Percentiles rank a stretch among this genome's conserved stretches.
phyloP scores from a whole-genome alignment of 2,329 filamentous ascomycete genomes.

The Epicoccum nigrum region DNA sequence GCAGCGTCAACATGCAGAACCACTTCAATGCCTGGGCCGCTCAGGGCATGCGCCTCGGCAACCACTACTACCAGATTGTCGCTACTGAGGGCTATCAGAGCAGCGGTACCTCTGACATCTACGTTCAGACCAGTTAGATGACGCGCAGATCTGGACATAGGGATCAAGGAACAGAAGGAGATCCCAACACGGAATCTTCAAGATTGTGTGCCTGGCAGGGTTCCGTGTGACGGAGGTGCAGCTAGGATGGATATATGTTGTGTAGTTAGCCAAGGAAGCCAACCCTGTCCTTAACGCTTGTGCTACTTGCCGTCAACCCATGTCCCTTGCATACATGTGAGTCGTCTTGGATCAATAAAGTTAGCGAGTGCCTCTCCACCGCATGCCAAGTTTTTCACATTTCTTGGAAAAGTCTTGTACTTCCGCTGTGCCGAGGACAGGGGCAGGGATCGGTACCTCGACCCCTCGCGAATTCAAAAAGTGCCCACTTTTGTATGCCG shows the following conservation, averaged over 20 bases:
- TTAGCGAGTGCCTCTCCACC: too few relatives aligned
- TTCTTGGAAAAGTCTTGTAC: too few relatives aligned
- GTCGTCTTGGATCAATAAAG: neutral
- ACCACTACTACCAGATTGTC: constrained; percentile 40
- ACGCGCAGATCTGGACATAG: neutral
- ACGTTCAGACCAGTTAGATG: constrained; percentile 7
- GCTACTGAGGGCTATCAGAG: constrained; percentile 57
- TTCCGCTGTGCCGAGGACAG: too few relatives aligned
- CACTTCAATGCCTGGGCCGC: constrained; percentile 40
- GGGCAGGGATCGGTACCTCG: too few relatives aligned
- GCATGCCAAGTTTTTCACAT: too few relatives aligned
- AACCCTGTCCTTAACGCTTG: neutral
- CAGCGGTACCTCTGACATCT: constrained; percentile 13
- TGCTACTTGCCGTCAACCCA: neutral
- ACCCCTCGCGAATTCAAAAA: too few relatives aligned
- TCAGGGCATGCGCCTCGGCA: constrained; percentile 36
- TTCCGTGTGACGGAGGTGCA: neutral
- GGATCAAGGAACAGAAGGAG: neutral
- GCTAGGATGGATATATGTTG: neutral
- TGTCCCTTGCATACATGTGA: neutral
- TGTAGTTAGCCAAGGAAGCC: neutral
- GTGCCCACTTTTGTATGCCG: too few relatives aligned
- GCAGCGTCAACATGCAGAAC: constrained; percentile 39
- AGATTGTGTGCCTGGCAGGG: neutral
- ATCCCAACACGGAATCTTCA: neutral